Conservation (phyloP, 2,329 filamentous ascomycete species). For the Claviceps pazoutovae region DNA sequence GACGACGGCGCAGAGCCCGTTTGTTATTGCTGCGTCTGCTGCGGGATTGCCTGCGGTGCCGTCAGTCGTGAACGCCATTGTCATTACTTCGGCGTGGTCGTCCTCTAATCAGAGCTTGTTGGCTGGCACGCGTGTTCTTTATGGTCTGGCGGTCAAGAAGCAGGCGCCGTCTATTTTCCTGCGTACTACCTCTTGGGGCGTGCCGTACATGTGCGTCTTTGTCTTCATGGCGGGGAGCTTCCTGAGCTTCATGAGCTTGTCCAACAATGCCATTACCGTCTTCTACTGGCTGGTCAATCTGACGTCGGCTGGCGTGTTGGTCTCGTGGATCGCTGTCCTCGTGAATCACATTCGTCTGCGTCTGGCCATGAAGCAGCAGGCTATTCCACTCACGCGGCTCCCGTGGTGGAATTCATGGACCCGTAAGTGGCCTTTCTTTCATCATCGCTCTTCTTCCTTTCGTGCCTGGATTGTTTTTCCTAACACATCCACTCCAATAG, state of each 20-base stretch:
- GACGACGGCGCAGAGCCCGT: constrained; percentile 36
- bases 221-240: constrained; percentile 40
- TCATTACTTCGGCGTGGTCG: constrained; percentile 55
- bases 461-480: not conserved
- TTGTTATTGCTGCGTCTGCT: constrained; percentile 56
- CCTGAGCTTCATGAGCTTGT: constrained; percentile 43
- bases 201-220: constrained; percentile 45
- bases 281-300: constrained; percentile 53
- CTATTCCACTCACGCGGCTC: constrained; percentile 32
- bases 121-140: constrained; percentile 54
- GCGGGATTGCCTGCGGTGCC: constrained; percentile 55
- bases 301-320: constrained; percentile 46
- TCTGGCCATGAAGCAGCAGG: constrained; percentile 39
- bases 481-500: constrained; percentile 18
- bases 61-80: constrained; percentile 62
- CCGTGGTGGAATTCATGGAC: constrained; percentile 54
- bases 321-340: constrained; percentile 49
- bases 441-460: not conserved
- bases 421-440: constrained; percentile 24
- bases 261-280: constrained; percentile 43
- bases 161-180: constrained; percentile 51
- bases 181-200: constrained; percentile 45
- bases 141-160: constrained; percentile 50
- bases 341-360: constrained; percentile 45
- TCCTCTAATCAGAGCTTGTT: constrained; percentile 48